A percentile compares a stretch with the other conserved stretches of the same genome.
Conservation (phyloP, 2,329 filamentous ascomycete genomes). For the Diplodia intermedia region DNA sequence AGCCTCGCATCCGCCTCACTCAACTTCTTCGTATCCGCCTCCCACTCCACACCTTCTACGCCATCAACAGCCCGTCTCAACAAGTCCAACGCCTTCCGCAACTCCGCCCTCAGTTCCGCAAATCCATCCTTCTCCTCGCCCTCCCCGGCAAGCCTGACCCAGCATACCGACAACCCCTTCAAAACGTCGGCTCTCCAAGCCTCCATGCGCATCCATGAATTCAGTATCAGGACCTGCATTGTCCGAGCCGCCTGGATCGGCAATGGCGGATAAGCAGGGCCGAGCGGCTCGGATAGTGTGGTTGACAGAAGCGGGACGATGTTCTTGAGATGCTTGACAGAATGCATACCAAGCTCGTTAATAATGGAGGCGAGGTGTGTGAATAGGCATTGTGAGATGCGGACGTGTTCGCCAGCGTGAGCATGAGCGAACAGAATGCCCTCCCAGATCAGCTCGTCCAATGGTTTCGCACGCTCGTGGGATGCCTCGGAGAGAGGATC, state of each 20-base stretch:
- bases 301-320: conserved; percentile 71
- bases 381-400: conserved; percentile 65
- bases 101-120: conserved; percentile 34
- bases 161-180: conserved; percentile 59
- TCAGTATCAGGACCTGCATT: conserved; percentile 65
- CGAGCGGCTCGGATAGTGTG: conserved; percentile 74
- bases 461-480: conserved; percentile 45
- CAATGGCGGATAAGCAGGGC: conserved; percentile 60
- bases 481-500: conserved; percentile 34
- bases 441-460: conserved; percentile 55
- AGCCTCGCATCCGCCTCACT: conserved; percentile 42
- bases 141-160: conserved; percentile 38
- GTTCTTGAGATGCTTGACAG: conserved; percentile 72
- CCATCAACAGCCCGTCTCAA: conserved; percentile 40
- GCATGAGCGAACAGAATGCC: conserved; percentile 55
- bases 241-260: conserved; percentile 62
- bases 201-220: conserved; percentile 73
- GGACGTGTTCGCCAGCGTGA: conserved; percentile 65
- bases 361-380: conserved; percentile 59
- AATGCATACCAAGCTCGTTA: conserved; percentile 64
- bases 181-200: conserved; percentile 69
- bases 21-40: conserved; percentile 38
- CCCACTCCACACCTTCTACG: conserved; percentile 36
- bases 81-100: conserved; percentile 61
- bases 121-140: conserved; percentile 35